Conservation (phyloP, 2,329 filamentous ascomycete species). For the Rhinocladiella mackenziei region DNA sequence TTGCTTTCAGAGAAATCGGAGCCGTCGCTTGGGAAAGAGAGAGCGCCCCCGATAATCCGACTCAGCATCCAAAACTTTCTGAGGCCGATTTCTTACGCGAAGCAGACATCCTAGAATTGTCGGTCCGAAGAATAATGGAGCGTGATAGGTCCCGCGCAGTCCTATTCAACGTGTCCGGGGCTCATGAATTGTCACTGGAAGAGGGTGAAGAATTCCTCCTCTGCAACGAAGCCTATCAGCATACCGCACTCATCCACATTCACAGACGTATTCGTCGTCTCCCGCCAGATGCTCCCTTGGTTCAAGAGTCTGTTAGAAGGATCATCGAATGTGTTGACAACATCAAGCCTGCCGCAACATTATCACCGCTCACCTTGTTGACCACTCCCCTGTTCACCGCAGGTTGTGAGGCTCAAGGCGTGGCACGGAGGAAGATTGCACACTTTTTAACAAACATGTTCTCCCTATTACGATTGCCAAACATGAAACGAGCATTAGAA, state of each 20-base stretch:
- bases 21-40: conserved; percentile 10
- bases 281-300: conserved; percentile 14
- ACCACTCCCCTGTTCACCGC: conserved; percentile 45
- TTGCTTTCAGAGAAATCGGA: conserved; percentile 11
- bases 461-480: too few relatives aligned
- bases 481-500: too few relatives aligned
- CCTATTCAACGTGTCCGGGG: conserved; percentile 34
- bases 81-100: conserved; percentile 7
- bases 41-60: neutral
- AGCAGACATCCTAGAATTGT: conserved; percentile 35
- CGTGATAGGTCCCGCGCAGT: conserved; percentile 15
- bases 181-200: neutral
- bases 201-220: conserved; percentile 36
- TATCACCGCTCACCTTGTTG: conserved; percentile 42
- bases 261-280: conserved; percentile 37
- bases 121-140: conserved; percentile 27
- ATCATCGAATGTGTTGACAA: conserved; percentile 40
- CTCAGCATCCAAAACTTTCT: conserved; percentile 6
- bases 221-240: conserved; percentile 44
- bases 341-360: conserved; percentile 38
- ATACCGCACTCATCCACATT: conserved; percentile 43
- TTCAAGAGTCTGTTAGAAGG: conserved; percentile 25
- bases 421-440: conserved; percentile 3
- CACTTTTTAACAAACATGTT: conserved; percentile 3
- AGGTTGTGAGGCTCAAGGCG: conserved; percentile 26